Conservation (phyloP, 108 stramenopile species). For the Cyclotella choctawhatcheeana region DNA sequence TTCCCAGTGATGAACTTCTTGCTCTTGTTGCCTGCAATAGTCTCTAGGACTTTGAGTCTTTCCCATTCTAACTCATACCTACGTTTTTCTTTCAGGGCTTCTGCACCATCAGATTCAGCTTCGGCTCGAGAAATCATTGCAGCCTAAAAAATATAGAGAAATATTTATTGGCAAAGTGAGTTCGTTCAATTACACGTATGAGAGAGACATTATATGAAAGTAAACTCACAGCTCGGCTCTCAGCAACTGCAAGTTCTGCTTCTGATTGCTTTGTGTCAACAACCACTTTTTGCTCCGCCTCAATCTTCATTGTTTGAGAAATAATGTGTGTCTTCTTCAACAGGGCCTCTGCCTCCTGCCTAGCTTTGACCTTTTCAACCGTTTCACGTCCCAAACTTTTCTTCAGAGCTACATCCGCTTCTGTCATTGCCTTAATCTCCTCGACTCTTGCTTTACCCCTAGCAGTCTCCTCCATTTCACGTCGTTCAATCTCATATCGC, state of each 20-base stretch:
- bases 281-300: conserved; percentile 35
- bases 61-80: conserved; percentile 63
- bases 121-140: conserved; percentile 60
- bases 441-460: conserved; percentile 53
- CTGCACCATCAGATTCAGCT: conserved; percentile 55
- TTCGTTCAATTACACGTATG: neutral
- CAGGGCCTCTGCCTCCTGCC: conserved; percentile 58
- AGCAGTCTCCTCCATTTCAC: conserved; percentile 57
- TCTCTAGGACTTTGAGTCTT: conserved; percentile 54
- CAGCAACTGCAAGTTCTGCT: conserved; percentile 49
- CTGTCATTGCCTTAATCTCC: conserved; percentile 53
- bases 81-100: conserved; percentile 57
- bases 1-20: conserved; percentile 60
- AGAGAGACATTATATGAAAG: neutral
- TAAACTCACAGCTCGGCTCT: conserved; percentile 43
- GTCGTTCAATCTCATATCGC: conserved; percentile 57
- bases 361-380: conserved; percentile 57
- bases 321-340: conserved; percentile 55
- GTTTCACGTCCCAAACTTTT: conserved; percentile 50
- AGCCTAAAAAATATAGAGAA: conserved; percentile 11
- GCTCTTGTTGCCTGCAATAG: conserved; percentile 48
- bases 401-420: conserved; percentile 52
- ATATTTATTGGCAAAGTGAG: neutral
- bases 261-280: conserved; percentile 50
- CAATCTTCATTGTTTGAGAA: conserved; percentile 53